Conservation (phyloP, 2,329 filamentous ascomycete genomes). For the Podosphaera fusca region DNA sequence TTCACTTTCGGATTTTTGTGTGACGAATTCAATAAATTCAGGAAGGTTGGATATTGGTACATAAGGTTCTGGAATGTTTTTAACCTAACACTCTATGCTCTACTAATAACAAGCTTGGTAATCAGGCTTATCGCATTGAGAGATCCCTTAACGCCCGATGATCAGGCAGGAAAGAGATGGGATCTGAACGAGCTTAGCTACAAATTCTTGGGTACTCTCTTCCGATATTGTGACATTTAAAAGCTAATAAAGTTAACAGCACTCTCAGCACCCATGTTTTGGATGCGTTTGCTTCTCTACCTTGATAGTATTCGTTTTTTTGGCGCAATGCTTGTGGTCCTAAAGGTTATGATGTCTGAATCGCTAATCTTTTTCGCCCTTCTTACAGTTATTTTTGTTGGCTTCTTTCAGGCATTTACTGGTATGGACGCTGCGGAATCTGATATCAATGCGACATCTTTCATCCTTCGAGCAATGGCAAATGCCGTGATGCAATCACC, state of each 20-base stretch:
- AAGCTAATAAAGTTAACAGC: conserved; percentile 22
- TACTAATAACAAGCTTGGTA: conserved; percentile 58
- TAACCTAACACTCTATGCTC: conserved; percentile 59
- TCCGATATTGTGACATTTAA: too few relatives aligned
- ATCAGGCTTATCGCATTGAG: conserved; percentile 57
- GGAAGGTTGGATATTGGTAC: conserved; percentile 81
- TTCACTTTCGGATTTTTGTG: conserved; percentile 83
- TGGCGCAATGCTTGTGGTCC: conserved; percentile 88
- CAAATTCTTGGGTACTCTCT: conserved; percentile 42
- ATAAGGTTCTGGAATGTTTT: conserved; percentile 95
- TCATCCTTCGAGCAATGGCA: conserved; percentile 62
- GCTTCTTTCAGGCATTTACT: conserved; percentile 83
- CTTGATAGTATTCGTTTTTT: conserved; percentile 90
- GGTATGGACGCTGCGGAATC: conserved; percentile 70
- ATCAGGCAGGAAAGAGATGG: conserved; percentile 24
- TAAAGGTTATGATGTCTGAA: conserved; percentile 88
- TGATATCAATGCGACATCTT: conserved; percentile 40
- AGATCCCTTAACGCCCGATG: conserved; percentile 25
- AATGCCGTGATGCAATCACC: conserved; percentile 84
- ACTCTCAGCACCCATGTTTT: conserved; percentile 89
- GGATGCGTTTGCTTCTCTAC: conserved; percentile 77
- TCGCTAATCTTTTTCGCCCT: conserved; percentile 92
- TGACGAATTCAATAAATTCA: conserved; percentile 72
- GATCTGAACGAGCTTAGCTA: conserved; percentile 66
- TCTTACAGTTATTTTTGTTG: conserved; percentile 58